Conservation (phyloP, 108 stramenopile species). For the Asterionellopsis glacialis region DNA sequence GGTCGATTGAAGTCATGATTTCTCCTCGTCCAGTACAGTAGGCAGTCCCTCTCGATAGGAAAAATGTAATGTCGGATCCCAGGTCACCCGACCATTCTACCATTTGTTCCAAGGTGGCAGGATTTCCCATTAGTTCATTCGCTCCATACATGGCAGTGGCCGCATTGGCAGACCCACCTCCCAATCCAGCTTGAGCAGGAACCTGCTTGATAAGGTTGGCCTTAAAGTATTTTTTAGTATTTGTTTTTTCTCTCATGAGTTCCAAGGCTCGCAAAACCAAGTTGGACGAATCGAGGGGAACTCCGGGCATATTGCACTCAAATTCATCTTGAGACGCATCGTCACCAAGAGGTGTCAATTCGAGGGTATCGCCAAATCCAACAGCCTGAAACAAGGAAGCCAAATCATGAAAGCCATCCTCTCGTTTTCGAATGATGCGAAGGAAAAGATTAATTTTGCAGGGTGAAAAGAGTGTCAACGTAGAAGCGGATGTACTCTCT, state of each 20-base stretch:
- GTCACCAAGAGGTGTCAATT: conserved; percentile 49
- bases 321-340: conserved; percentile 47
- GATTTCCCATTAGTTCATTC: conserved; percentile 84
- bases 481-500: neutral
- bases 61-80: conserved; percentile 95
- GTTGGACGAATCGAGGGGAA: conserved; percentile 84
- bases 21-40: conserved; percentile 96
- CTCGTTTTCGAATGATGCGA: conserved; percentile 88
- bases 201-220: conserved; percentile 85
- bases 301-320: conserved; percentile 86
- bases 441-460: conserved; percentile 96
- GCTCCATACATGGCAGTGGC: conserved; percentile 94
- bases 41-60: conserved; percentile 88
- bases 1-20: conserved; percentile 81
- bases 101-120: conserved; percentile 76
- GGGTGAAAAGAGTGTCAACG: conserved; percentile 63
- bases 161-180: conserved; percentile 92
- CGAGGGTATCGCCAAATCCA: conserved; percentile 88
- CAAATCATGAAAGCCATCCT: conserved; percentile 92
- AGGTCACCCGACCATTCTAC: conserved; percentile 88
- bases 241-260: conserved; percentile 82
- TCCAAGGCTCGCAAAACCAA: conserved; percentile 87
- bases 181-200: conserved; percentile 93
- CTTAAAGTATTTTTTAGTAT: conserved; percentile 37
- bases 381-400: conserved; percentile 94